Conservation (phyloP, 129 eudicot genomes). For the Oenanthe sinensis region DNA sequence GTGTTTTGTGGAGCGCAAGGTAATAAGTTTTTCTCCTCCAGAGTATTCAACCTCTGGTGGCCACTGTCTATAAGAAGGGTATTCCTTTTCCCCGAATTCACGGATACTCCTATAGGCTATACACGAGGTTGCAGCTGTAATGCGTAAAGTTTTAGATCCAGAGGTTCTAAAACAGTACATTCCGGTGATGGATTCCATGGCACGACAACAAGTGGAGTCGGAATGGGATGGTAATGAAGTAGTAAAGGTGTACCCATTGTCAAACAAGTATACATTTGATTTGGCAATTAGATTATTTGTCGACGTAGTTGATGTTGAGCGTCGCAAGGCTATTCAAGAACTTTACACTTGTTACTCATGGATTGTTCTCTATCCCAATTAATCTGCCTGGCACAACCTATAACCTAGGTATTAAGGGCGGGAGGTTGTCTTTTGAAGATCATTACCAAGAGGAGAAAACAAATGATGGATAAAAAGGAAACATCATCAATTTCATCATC, state of each 20-base stretch:
- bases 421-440: slow-evolving; percentile 15
- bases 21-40: slow-evolving; percentile 26
- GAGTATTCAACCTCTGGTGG: slow-evolving; percentile 19
- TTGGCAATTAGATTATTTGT: slow-evolving; percentile 21
- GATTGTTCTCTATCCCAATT: slow-evolving; percentile 26
- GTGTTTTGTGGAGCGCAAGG: slow-evolving; percentile 26
- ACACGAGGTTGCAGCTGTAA: slow-evolving; percentile 2
- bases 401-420: slow-evolving; percentile 17
- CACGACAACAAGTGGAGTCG: slow-evolving; percentile 17
- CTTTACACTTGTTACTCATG: slow-evolving; percentile 5
- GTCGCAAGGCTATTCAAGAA: slow-evolving; percentile 10
- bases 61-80: slow-evolving; percentile 18
- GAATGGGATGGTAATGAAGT: slow-evolving; percentile 15
- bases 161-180: slow-evolving; percentile 22
- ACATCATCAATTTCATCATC: not conserved
- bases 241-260: slow-evolving; percentile 10
- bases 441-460: slow-evolving; percentile 17
- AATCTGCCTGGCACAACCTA: slow-evolving; percentile 28
- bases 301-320: slow-evolving; percentile 18
- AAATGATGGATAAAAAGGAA: slow-evolving; percentile 5
- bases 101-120: not conserved
- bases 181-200: slow-evolving; percentile 25
- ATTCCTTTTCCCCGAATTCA: slow-evolving; percentile 15
- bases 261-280: slow-evolving; percentile 21
- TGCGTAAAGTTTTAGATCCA: slow-evolving; percentile 14